Evolutionary conservation across 495 filamentous ascomycete genomes (phyloP).

Genomic region (Aspergillus baeticus): DNA sequence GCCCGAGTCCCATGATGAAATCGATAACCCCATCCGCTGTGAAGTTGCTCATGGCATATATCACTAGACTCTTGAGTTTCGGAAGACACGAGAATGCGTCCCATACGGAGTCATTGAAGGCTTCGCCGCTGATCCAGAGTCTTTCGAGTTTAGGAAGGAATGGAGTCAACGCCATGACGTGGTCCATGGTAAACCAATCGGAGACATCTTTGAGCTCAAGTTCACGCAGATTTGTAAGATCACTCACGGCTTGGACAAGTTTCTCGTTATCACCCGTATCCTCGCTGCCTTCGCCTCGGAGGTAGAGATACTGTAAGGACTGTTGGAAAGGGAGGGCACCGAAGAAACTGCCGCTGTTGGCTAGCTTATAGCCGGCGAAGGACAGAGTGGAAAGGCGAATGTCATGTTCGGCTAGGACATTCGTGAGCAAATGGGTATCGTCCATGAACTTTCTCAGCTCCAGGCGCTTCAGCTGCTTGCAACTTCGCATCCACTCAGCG

Average conservation of each 20-base stretch:
- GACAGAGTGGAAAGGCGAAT: slow-evolving; percentile 48
- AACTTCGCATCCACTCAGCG: slow-evolving; percentile 41
- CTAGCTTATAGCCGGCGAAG: slow-evolving; percentile 46
- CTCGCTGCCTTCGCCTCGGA: slow-evolving; percentile 52
- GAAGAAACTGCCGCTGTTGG: slow-evolving; percentile 48
- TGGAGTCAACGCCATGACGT: slow-evolving; percentile 50
- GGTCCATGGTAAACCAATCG: slow-evolving; percentile 49
- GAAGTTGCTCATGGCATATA: slow-evolving; percentile 49
- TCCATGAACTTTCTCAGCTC: slow-evolving; percentile 50
- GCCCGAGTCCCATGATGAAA: slow-evolving; percentile 44
- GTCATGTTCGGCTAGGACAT: slow-evolving; percentile 50
- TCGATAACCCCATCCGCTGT: slow-evolving; percentile 40
- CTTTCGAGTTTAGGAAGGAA: slow-evolving; percentile 52
- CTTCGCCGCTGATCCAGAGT: slow-evolving; percentile 54
- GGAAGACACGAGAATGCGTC: slow-evolving; percentile 34
- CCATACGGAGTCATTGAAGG: slow-evolving; percentile 52
- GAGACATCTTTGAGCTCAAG: slow-evolving; percentile 53
- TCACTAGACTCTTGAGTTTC: slow-evolving; percentile 43
- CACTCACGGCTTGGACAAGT: slow-evolving; percentile 46
- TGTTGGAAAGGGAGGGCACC: slow-evolving; percentile 48
- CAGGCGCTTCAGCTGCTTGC: slow-evolving; percentile 51
- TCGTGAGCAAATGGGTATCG: slow-evolving; percentile 49
- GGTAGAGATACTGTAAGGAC: slow-evolving; percentile 42
- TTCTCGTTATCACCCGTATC: slow-evolving; percentile 45
- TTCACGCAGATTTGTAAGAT: slow-evolving; percentile 46